phyloP scores from a whole-genome alignment of 2,329 filamentous ascomycete species.

The Fonsecaea erecta region DNA sequence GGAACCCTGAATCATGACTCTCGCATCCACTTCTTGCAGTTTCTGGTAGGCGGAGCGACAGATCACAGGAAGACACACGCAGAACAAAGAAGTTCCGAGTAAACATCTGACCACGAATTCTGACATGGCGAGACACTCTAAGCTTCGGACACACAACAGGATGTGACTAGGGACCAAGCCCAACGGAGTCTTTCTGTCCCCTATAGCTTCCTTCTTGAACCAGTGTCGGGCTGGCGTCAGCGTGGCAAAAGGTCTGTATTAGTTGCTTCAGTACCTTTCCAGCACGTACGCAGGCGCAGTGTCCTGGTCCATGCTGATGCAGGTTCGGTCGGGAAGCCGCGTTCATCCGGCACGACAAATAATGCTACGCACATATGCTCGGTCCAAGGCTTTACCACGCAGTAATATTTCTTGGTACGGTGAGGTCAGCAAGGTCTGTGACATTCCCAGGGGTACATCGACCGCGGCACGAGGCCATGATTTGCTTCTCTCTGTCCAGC shows the following conservation, averaged over 20 bases:
- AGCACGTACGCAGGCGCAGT: not conserved
- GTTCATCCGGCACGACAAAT: slow-evolving; percentile 3
- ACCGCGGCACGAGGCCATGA: not conserved
- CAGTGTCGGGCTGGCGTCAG: slow-evolving; percentile 10
- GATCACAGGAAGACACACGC: not conserved
- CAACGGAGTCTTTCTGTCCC: not conserved
- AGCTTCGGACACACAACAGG: not conserved
- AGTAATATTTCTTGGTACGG: not conserved
- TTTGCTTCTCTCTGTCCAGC: not conserved
- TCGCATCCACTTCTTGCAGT: not conserved
- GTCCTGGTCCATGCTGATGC: slow-evolving; percentile 7
- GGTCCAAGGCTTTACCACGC: not conserved
- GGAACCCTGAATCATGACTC: not conserved
- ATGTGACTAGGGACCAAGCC: not conserved
- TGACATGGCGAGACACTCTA: not conserved
- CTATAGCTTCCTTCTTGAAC: not conserved
- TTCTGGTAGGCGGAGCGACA: not conserved
- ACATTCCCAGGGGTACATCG: not conserved
- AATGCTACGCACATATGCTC: not conserved
- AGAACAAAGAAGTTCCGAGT: not conserved
- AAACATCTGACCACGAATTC: not conserved
- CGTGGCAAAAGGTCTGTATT: slow-evolving; percentile 15
- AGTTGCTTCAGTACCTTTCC: not conserved
- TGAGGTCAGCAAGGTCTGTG: not conserved
- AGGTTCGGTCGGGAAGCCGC: slow-evolving; percentile 1